Conservation (phyloP, 495 filamentous ascomycete species). For the Pyrenula massariospora region DNA sequence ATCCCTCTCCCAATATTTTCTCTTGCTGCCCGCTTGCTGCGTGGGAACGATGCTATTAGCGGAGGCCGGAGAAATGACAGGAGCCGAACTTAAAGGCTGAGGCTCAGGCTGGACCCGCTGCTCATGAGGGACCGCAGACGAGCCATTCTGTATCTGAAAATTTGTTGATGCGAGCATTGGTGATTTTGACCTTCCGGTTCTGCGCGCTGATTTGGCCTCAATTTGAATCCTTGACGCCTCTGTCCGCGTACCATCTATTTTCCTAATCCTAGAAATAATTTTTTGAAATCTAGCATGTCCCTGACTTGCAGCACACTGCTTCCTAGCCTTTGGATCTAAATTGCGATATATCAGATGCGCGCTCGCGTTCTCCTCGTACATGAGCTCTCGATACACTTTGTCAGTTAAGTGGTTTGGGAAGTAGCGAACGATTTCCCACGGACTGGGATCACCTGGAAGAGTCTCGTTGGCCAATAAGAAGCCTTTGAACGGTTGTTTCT, state of each 20-base stretch:
- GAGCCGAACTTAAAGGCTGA: too few relatives aligned
- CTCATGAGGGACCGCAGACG: too few relatives aligned
- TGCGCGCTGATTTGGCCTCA: too few relatives aligned
- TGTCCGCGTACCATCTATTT: not conserved
- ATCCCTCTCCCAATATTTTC: too few relatives aligned
- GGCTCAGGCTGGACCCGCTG: too few relatives aligned
- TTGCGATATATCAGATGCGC: not conserved
- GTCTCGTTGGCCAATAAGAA: not conserved
- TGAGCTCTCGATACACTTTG: not conserved
- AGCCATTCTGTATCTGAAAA: too few relatives aligned
- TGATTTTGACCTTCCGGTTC: too few relatives aligned
- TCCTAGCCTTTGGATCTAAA: not conserved
- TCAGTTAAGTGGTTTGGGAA: not conserved
- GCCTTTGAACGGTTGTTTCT: not conserved
- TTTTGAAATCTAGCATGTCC: not conserved
- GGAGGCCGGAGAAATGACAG: too few relatives aligned
- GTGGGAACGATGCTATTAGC: too few relatives aligned
- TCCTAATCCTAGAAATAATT: not conserved
- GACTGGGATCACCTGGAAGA: not conserved
- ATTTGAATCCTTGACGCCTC: not conserved
- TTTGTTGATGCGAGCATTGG: too few relatives aligned
- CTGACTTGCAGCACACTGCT: not conserved
- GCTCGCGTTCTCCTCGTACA: not conserved
- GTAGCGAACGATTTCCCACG: not conserved
- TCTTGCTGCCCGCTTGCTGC: too few relatives aligned